A percentile compares a stretch with the other conserved stretches of the same genome.
Conservation (phyloP, 169 alveolate genomes). For the Perkinsus chesapeaki region DNA sequence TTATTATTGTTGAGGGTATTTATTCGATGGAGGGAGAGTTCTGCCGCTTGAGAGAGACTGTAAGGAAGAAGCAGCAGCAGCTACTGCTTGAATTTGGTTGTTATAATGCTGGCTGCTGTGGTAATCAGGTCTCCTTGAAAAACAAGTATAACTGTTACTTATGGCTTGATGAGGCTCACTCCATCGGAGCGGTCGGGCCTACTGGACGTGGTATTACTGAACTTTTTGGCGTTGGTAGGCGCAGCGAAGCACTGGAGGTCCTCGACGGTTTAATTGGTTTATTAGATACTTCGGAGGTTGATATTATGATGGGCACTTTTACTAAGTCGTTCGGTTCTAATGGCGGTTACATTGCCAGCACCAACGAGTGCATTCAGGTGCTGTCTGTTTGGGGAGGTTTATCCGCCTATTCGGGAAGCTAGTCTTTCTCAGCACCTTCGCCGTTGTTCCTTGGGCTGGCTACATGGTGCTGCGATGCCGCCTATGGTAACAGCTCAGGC, state of each 20-base stretch:
- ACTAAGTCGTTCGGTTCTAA: conserved; percentile 71
- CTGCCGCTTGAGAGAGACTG: conserved; percentile 51
- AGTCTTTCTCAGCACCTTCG: neutral
- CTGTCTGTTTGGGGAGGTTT: neutral
- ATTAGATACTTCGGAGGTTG: conserved; percentile 45
- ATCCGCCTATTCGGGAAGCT: neutral
- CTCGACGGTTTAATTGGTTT: conserved; percentile 25
- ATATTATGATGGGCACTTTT: conserved; percentile 69
- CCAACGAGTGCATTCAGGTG: neutral
- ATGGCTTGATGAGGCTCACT: conserved; percentile 74
- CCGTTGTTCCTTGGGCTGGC: neutral
- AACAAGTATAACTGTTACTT: conserved; percentile 59
- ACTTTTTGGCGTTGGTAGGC: neutral
- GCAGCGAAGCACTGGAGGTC: conserved; percentile 53
- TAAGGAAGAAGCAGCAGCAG: no score
- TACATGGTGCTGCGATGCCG: conserved; percentile 4
- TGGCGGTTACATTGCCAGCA: conserved; percentile 69
- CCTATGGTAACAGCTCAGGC: conserved; percentile 13
- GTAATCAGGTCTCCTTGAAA: conserved; percentile 32
- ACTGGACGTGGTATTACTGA: conserved; percentile 12
- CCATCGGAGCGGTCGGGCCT: conserved; percentile 71
- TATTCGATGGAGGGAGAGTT: conserved; percentile 72
- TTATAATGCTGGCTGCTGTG: neutral
- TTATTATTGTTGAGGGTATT: conserved; percentile 66
- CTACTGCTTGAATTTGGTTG: neutral